Percentiles rank a stretch among this genome's conserved stretches.
Conservation (phyloP, 305 asterid genomes). For the Solanum hybrid region DNA sequence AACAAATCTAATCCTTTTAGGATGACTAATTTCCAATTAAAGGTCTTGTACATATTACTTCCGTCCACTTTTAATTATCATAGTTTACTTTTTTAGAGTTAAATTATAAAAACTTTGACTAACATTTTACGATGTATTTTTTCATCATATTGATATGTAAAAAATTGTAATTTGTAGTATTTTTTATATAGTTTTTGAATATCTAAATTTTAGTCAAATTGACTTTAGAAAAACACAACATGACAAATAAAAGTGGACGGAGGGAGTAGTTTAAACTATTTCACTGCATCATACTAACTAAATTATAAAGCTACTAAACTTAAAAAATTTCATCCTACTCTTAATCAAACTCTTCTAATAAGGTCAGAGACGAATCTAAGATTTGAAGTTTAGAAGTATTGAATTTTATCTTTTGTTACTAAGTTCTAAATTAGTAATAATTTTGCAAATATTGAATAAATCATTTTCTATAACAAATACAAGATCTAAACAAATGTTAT, state of each 20-base stretch:
- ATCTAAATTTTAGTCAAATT: too few relatives aligned
- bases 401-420: background rate
- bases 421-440: background rate
- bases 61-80: too few relatives aligned
- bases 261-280: background rate
- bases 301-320: background rate
- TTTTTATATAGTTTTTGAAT: too few relatives aligned
- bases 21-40: background rate
- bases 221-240: too few relatives aligned
- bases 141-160: too few relatives aligned
- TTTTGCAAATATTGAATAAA: background rate
- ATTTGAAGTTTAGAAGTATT: background rate
- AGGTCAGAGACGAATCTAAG: background rate
- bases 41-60: background rate
- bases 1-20: background rate
- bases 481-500: background rate
- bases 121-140: too few relatives aligned
- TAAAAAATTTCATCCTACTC: background rate
- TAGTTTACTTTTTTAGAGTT: too few relatives aligned
- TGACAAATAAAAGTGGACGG: too few relatives aligned
- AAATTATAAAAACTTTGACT: too few relatives aligned
- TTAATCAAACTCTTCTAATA: background rate
- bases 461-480: background rate
- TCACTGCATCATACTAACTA: background rate
- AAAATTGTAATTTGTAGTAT: too few relatives aligned